Base-by-base conservation (phyloP, 2,329 filamentous ascomycete species). In the Epichloe coenophiala region DNA sequence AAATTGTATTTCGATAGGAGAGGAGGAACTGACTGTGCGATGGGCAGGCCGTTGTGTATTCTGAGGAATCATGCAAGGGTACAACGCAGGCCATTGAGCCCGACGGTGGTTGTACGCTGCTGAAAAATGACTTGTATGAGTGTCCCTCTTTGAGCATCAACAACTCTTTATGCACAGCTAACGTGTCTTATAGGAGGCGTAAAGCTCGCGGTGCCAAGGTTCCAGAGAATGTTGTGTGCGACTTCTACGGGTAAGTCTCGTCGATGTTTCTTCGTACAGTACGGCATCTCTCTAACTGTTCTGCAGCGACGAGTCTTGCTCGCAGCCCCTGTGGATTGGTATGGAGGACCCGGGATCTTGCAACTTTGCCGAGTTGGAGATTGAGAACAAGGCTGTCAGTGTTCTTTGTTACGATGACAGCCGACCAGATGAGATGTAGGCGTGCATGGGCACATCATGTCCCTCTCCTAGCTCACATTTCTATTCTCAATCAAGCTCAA, bases 361-460 rank as follows among this genome's bases (percentile, higher is more conserved):
- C 15, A 11, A 15, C 35, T 51, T 51, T 17, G n/a, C 17, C 1
- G 41, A 48, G 15, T 11, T 51, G 23, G 51, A 48, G 5, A 48
- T 51, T 11, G 27, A 36, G 6, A 53, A 53, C 27, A 36, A 35
- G 36, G 51, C 51, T 5, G 15, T 33, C 11, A 48, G 45, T 27
- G 12, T 51, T 37, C 7, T 41, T 17, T 53, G 48, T 41, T 51
- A 53, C 36, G 46, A 52, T 9, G 47, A 52, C n/a, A 52, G 35
- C 27, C 19, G 31, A 35, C 9, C 21, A 33, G 37, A 27, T 17
- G 47, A 43, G 39, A 35, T 8, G 27, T 27, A 27, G 13, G 31
- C 7, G 15, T 23, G 19, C 0, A 13, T 6, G 3, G 0, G 2
- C 12, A 17, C 37, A 17, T 8, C 5, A 13, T 23, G 17, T 23